Evolutionary conservation across 2,329 filamentous ascomycete species (phyloP).

Genomic region (Alternaria hordeiaustralica): DNA sequence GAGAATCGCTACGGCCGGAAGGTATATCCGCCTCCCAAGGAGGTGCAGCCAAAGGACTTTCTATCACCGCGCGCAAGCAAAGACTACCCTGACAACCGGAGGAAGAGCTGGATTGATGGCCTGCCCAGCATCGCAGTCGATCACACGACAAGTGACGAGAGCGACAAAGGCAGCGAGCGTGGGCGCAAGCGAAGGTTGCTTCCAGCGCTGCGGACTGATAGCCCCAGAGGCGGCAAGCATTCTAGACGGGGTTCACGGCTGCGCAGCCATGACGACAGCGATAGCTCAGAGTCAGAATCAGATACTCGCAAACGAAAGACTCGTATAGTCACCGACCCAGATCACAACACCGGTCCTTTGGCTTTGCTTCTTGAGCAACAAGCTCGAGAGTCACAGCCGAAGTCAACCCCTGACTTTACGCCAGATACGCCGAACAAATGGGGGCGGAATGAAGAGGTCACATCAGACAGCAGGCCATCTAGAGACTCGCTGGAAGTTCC

Average conservation of each 20-base stretch:
- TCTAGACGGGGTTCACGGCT: conserved; percentile 37
- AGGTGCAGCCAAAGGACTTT: conserved; percentile 33
- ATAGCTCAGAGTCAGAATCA: conserved; percentile 51
- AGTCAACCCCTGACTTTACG: conserved; percentile 49
- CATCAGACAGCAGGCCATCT: conserved; percentile 16
- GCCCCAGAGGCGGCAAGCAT: conserved; percentile 38
- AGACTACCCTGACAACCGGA: conserved; percentile 42
- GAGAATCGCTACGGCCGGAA: conserved; percentile 79
- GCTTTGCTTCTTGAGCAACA: conserved; percentile 55
- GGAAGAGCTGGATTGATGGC: conserved; percentile 44
- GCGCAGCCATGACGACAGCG: conserved; percentile 36
- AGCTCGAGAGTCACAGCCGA: conserved; percentile 42
- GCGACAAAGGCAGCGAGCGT: conserved; percentile 46
- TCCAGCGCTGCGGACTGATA: conserved; percentile 42
- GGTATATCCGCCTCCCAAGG: conserved; percentile 61
- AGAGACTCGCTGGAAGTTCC: conserved; percentile 37
- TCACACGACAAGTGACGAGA: conserved; percentile 44
- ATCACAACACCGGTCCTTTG: conserved; percentile 56
- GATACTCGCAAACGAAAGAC: conserved; percentile 59
- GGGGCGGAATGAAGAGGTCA: conserved; percentile 36
- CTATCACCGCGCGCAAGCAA: conserved; percentile 42
- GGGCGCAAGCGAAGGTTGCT: conserved; percentile 45
- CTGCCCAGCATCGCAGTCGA: conserved; percentile 34
- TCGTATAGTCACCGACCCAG: conserved; percentile 54
- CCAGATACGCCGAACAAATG: conserved; percentile 53